These are phyloP conservation scores for Blastobotrys robertii DNA, from an alignment of 805 yeast genomes.

Conservation along the genomic window DNA sequence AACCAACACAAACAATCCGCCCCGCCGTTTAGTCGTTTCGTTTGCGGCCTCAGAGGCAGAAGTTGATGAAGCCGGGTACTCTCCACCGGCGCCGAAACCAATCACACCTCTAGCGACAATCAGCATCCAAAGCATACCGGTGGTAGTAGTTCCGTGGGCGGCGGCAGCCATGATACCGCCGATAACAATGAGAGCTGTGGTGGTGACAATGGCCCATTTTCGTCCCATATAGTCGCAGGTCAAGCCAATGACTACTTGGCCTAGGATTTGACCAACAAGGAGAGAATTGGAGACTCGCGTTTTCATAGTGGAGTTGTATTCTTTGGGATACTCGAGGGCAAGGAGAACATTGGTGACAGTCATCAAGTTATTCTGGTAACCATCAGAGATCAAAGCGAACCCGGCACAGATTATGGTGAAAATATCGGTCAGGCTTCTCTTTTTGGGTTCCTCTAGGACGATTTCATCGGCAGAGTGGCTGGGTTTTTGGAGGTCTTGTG, in stretches of 20 bases:
- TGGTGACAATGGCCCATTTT: constrained; percentile 54
- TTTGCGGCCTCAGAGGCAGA: constrained; percentile 68
- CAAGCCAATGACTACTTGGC: constrained; percentile 57
- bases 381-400: constrained; percentile 67
- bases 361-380: constrained; percentile 68
- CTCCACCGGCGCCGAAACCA: constrained; percentile 75
- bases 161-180: constrained; percentile 64
- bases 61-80: constrained; percentile 60
- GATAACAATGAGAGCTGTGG: constrained; percentile 49
- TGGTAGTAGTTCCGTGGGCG: constrained; percentile 48
- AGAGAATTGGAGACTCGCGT: constrained; percentile 64
- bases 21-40: constrained; percentile 48
- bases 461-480: too few relatives aligned
- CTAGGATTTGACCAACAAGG: constrained; percentile 59
- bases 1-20: constrained; percentile 53
- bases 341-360: constrained; percentile 56
- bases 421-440: constrained; percentile 6
- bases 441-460: not conserved
- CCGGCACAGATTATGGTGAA: constrained; percentile 54
- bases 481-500: too few relatives aligned
- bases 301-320: constrained; percentile 37
- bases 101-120: constrained; percentile 64
- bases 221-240: constrained; percentile 59
- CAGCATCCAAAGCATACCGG: constrained; percentile 70
- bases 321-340: constrained; percentile 36